Percentiles rank a stretch among this genome's conserved stretches.
Evolutionary conservation across 75 land plant species (phyloP).

Genomic region (Pinus albicaulis): DNA sequence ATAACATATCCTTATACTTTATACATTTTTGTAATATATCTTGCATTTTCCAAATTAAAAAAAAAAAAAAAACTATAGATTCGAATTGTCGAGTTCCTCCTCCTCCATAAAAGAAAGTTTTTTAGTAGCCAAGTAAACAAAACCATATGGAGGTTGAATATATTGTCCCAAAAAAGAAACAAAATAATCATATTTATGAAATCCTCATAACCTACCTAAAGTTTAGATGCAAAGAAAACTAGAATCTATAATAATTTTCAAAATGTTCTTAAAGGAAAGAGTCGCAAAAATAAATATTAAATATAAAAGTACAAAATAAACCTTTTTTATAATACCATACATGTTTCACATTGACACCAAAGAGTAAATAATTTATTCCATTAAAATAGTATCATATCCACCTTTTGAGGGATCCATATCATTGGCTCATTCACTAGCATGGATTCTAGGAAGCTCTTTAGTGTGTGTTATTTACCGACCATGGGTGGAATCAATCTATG

Average conservation of each 20-base stretch:
- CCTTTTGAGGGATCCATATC: too few relatives aligned
- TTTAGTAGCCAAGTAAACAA: constrained; percentile 67
- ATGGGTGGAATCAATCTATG: constrained; percentile 8
- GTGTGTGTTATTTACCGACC: constrained; percentile 12
- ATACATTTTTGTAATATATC: too few relatives aligned
- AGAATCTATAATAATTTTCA: background rate
- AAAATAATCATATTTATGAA: background rate
- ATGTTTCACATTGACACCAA: too few relatives aligned
- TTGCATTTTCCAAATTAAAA: too few relatives aligned
- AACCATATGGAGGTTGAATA: constrained; percentile 77
- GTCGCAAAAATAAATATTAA: background rate
- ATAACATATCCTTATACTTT: too few relatives aligned
- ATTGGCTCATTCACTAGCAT: constrained; percentile 32
- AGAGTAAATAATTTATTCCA: too few relatives aligned
- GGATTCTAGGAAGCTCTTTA: constrained; percentile 75
- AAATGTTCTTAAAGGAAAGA: background rate
- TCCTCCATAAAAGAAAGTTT: constrained; percentile 45
- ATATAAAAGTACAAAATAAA: constrained; percentile 9
- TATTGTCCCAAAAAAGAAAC: constrained; percentile 34
- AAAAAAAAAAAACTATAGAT: constrained; percentile 25
- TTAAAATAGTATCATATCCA: too few relatives aligned
- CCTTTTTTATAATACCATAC: constrained; percentile 57
- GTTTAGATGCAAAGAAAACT: background rate
- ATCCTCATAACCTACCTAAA: background rate
- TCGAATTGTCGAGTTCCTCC: constrained; percentile 47